Conservation (phyloP, 2,329 filamentous ascomycete species). For the Colletotrichum echinochloae region DNA sequence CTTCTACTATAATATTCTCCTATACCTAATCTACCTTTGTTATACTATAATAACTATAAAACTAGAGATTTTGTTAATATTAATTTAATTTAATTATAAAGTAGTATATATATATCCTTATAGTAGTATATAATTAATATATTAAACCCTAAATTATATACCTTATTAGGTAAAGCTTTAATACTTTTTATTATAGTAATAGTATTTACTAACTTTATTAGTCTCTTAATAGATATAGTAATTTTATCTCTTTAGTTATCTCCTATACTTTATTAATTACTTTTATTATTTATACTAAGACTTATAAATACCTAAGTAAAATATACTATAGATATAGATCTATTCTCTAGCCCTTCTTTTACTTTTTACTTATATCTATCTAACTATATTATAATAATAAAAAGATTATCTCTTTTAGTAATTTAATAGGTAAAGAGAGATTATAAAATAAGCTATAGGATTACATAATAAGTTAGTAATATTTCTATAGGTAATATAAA, state of each 20-base stretch:
- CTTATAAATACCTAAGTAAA: background rate
- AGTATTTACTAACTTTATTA: background rate
- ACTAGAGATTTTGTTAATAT: background rate
- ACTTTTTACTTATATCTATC: background rate
- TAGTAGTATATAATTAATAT: background rate
- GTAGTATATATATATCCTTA: background rate
- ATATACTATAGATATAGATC: background rate
- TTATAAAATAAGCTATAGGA: background rate
- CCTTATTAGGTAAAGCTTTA: background rate
- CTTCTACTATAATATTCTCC: conserved; percentile 1
- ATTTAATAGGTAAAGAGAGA: background rate
- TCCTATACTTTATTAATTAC: background rate
- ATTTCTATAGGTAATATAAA: background rate
- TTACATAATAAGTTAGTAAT: background rate
- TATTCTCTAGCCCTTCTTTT: background rate
- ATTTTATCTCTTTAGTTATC: background rate
- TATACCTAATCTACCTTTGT: background rate
- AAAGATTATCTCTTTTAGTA: background rate
- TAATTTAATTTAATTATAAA: background rate
- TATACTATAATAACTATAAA: background rate
- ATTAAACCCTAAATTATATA: background rate
- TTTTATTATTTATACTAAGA: background rate
- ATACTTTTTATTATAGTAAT: background rate
- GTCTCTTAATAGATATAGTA: background rate
- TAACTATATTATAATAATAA: background rate